Conservation (phyloP, 2,329 filamentous ascomycete genomes). For the Fusarium globosum region DNA sequence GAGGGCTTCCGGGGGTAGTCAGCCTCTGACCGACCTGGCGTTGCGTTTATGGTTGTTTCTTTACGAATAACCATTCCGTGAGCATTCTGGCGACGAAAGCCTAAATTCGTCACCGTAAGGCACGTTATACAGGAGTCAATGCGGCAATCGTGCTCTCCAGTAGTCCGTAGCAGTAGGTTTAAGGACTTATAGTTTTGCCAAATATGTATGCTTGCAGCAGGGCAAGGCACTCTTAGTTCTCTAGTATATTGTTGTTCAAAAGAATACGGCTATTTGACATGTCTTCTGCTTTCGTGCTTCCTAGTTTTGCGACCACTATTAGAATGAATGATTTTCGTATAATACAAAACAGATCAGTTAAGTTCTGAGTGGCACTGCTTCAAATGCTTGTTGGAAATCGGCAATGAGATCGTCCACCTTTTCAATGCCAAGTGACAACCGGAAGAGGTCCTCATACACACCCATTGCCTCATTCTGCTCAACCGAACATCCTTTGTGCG, state of each 20-base stretch:
- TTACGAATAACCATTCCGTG: not conserved
- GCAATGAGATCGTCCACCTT: constrained; percentile 79
- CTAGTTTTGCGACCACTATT: not conserved
- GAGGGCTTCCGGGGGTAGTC: not conserved
- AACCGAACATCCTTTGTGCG: constrained; percentile 59
- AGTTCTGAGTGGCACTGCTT: not conserved
- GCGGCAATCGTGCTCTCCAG: not conserved
- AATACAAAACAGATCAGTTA: not conserved
- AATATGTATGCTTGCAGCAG: too few relatives aligned
- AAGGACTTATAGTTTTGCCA: not conserved
- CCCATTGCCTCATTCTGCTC: constrained; percentile 56
- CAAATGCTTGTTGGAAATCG: constrained; percentile 70
- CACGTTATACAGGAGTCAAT: not conserved
- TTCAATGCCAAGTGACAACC: constrained; percentile 61
- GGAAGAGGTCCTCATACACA: constrained; percentile 64
- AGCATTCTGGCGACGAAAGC: not conserved
- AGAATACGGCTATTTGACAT: too few relatives aligned
- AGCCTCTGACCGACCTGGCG: not conserved
- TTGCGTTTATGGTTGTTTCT: not conserved
- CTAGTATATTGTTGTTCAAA: not conserved
- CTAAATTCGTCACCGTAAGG: too few relatives aligned
- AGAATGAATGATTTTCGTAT: not conserved
- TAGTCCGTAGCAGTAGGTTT: not conserved
- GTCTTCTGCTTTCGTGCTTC: too few relatives aligned
- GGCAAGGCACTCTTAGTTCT: not conserved